phyloP scores from a whole-genome alignment of 2,329 filamentous ascomycete species.

The Trichoderma harzianum region DNA sequence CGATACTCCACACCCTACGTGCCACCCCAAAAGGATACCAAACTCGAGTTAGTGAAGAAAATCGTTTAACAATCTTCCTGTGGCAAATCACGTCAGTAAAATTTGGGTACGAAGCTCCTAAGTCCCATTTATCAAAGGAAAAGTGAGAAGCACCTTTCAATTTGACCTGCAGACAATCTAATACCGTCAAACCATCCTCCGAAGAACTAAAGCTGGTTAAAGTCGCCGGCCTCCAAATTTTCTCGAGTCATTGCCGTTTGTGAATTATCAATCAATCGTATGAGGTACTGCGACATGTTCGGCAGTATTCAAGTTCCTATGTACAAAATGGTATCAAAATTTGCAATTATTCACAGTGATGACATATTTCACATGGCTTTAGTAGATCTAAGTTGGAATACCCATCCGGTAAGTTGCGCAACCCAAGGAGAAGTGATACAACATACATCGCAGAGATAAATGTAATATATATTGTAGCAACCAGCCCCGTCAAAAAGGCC shows the following conservation, averaged over 20 bases:
- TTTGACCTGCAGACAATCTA: too few species aligned
- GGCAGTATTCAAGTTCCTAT: neutral
- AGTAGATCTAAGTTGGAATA: neutral
- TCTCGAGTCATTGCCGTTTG: too few species aligned
- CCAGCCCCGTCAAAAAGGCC: neutral
- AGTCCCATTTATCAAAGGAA: too few species aligned
- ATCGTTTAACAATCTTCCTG: neutral
- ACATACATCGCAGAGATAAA: neutral
- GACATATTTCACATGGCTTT: neutral
- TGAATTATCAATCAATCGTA: too few species aligned
- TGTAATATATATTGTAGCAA: neutral
- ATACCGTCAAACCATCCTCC: too few species aligned
- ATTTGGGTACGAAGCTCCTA: neutral
- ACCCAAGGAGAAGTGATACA: rapidly evolving
- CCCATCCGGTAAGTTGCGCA: neutral
- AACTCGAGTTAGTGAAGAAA: neutral
- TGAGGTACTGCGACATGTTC: neutral
- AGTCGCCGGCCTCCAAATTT: too few species aligned
- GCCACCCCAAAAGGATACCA: neutral
- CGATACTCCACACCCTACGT: neutral
- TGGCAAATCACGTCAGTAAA: neutral
- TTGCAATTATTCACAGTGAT: neutral
- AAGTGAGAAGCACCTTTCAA: too few species aligned
- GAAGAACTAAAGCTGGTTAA: too few species aligned
- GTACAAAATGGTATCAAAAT: neutral